These are phyloP conservation scores for Aristolochia contorta DNA, from an alignment of 164 flowering plant genomes.

Conservation along the genomic window DNA sequence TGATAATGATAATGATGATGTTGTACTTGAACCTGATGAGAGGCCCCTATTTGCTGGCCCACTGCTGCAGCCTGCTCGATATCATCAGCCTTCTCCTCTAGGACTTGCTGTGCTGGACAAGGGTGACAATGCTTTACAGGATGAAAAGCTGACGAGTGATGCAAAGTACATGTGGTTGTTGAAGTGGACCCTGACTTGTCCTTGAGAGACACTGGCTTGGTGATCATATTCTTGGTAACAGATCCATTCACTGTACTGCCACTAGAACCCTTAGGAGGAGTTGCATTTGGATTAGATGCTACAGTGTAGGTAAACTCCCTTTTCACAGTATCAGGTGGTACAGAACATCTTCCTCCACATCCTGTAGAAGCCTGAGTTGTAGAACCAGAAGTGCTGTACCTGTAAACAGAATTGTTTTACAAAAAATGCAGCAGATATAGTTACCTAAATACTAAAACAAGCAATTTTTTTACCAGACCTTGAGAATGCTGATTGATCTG, in stretches of 20 bases:
- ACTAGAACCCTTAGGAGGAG: constrained; percentile 33
- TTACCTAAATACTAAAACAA: background rate
- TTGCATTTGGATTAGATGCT: constrained; percentile 24
- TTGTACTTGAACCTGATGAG: constrained; percentile 41
- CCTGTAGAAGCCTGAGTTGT: constrained; percentile 45
- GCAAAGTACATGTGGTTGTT: constrained; percentile 21
- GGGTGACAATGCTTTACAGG: constrained; percentile 24
- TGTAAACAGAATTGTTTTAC: constrained; percentile 18
- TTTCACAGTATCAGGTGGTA: constrained; percentile 39
- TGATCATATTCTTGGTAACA: constrained; percentile 25
- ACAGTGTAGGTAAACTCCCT: constrained; percentile 22
- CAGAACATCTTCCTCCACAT: constrained; percentile 51
- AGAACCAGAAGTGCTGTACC: constrained; percentile 48
- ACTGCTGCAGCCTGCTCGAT: constrained; percentile 13
- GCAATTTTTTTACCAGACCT: constrained; percentile 23
- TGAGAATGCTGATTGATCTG: constrained; percentile 72
- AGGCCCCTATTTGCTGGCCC: constrained; percentile 22
- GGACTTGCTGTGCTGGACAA: constrained; percentile 19
- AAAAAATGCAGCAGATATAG: background rate
- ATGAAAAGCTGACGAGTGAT: constrained; percentile 35
- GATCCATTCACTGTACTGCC: constrained; percentile 49
- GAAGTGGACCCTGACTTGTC: constrained; percentile 34
- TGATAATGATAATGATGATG: constrained; percentile 56
- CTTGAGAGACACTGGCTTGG: constrained; percentile 26
- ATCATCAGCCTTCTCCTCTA: constrained; percentile 24